phyloP scores from a whole-genome alignment of 257 asterid genomes.

The Galeopsis tetrahit region DNA sequence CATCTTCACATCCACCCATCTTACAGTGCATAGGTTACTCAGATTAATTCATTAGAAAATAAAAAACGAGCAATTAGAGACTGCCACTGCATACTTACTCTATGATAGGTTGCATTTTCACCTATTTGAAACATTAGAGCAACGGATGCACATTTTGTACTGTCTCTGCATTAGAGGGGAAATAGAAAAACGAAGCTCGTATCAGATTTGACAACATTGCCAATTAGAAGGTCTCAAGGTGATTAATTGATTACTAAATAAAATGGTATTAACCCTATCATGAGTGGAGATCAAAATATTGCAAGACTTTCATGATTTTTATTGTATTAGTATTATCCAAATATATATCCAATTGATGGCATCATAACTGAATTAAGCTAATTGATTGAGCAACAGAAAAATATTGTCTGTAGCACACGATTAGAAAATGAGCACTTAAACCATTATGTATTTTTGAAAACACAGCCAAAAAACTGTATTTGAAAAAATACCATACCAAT shows the following conservation, averaged over 20 bases:
- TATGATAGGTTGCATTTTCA: conserved; percentile 65
- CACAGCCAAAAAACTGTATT: neutral
- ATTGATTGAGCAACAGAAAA: conserved; percentile 1
- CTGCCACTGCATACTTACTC: conserved; percentile 41
- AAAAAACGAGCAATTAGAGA: neutral
- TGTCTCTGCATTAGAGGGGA: conserved; percentile 47
- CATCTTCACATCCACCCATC: conserved; percentile 74
- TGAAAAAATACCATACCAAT: neutral
- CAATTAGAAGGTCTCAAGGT: neutral
- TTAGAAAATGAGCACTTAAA: neutral
- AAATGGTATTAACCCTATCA: neutral
- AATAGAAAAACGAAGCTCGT: conserved; percentile 20
- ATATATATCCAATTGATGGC: conserved; percentile 3
- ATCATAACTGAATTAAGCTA: conserved; percentile 19
- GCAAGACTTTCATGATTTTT: neutral
- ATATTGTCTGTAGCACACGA: neutral
- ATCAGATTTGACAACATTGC: conserved; percentile 3
- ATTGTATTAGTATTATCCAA: conserved; percentile 2
- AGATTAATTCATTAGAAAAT: conserved; percentile 14
- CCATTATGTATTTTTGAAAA: neutral
- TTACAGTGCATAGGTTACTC: conserved; percentile 34
- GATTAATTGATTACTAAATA: conserved; percentile 1
- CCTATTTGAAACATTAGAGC: conserved; percentile 72
- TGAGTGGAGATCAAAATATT: conserved; percentile 5
- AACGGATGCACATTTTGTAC: conserved; percentile 55